Evolutionary conservation across 2,329 filamentous ascomycete species (phyloP).

Genomic region (Diaporthe capsici): DNA sequence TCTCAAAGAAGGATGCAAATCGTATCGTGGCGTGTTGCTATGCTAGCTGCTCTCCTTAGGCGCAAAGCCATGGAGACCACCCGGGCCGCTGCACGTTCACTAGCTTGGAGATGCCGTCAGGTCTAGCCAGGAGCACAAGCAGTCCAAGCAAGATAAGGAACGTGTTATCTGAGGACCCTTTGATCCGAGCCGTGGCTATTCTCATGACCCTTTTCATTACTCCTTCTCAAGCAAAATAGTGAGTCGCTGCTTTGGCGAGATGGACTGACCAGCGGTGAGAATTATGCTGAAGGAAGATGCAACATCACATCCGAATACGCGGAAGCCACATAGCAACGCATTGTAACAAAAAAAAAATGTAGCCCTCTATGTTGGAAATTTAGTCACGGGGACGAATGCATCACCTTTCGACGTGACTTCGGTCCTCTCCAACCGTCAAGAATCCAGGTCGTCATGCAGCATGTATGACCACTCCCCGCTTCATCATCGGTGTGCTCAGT

Average conservation of each 20-base stretch:
- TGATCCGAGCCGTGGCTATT: neutral
- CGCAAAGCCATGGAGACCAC: too few relatives aligned
- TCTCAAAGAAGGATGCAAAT: neutral
- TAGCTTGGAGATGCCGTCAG: neutral
- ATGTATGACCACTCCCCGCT: neutral
- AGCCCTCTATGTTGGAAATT: neutral
- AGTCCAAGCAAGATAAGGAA: neutral
- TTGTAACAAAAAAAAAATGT: neutral
- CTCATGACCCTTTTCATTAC: neutral
- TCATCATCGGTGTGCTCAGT: neutral
- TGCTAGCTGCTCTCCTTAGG: too few relatives aligned
- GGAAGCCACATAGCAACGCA: neutral
- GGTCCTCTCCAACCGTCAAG: neutral
- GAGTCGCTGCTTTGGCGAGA: neutral
- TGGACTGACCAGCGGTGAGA: too few relatives aligned
- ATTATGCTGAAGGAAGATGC: too few relatives aligned
- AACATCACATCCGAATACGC: neutral
- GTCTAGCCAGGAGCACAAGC: neutral
- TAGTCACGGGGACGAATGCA: neutral
- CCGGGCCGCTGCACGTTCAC: neutral
- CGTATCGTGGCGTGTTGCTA: neutral
- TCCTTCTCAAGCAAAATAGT: rapidly evolving
- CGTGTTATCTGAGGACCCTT: neutral
- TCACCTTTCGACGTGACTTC: neutral
- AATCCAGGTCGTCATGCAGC: too few relatives aligned